Base-by-base conservation (phyloP, 176 grass and related monocot species). In the Musa schizocarpa region DNA sequence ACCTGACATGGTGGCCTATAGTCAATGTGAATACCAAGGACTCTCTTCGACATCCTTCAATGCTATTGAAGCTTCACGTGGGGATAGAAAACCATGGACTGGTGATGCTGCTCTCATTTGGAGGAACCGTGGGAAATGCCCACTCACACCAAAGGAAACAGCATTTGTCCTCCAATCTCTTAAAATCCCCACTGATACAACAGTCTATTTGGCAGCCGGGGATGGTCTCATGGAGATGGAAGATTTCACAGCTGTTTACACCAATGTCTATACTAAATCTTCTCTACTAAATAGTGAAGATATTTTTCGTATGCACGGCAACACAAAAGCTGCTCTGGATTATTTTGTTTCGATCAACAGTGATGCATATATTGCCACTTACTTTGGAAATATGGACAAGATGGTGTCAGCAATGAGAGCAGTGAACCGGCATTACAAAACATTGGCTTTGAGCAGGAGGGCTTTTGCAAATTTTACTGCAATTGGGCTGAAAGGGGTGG, bases 351-450 rank as follows among this genome's bases (percentile, higher is more conserved):
- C 94, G 27, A 85, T 98, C 76, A 90, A 89, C 48, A 86, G 90
- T 22, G 90, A 98, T 65, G 80, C 88, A 48, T 93, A 93, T 70
- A 71, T 93, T 43, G 77, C 94, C 29, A 93, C 88, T 26, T 93
- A 85, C 81, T 98, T 98, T 84, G 94, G 90, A 21, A 98, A 98
- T 83, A 98, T 93, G 94, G 90, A 98, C 78, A 98, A 98, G 90
- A 93, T 98, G 84, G 90, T 98, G 49, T 77, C 82, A 55, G 88
- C 88, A 52, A 91, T 98, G 94, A 89, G 94, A 82, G 80, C 86
- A 80, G 70, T 86, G 65, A 87, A 93, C 65, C 90, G 90, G 58
- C 74, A 81, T 10, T 80, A 84, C 67, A 93, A 91, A 76, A 93
- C 94, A 23, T 73, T 97, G 25, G 68, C 88, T 52, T 97, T 97